Conservation (phyloP, 352 stramenopile species). For the Globisporangium mamillatum region DNA sequence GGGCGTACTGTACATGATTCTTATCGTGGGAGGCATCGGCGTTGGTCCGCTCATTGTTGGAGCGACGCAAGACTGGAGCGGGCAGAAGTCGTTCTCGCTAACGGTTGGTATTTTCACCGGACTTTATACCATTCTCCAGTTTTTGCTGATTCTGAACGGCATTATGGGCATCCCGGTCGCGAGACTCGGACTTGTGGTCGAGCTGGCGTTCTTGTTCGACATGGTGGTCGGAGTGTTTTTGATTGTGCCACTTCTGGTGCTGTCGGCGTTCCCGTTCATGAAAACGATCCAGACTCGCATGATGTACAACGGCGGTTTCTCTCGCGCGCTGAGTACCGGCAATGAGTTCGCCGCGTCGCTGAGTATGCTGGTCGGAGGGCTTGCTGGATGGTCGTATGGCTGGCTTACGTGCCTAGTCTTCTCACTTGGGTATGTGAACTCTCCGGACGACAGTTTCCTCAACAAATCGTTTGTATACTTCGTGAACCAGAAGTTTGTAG, state of each 20-base stretch:
- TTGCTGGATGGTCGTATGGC: constrained; percentile 74
- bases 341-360: constrained; percentile 80
- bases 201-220: constrained; percentile 87
- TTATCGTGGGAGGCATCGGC: constrained; percentile 59
- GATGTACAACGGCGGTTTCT: constrained; percentile 91
- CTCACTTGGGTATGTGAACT: constrained; percentile 83
- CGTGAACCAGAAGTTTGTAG: constrained; percentile 47
- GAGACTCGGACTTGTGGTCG: constrained; percentile 62
- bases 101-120: constrained; percentile 69
- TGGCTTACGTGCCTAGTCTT: constrained; percentile 82
- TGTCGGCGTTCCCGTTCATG: constrained; percentile 88
- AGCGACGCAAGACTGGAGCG: constrained; percentile 56
- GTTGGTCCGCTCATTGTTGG: constrained; percentile 59
- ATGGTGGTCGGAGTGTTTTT: constrained; percentile 79
- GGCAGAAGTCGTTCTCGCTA: constrained; percentile 69
- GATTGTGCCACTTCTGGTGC: constrained; percentile 61
- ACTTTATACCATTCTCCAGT: constrained; percentile 74
- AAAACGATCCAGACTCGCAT: constrained; percentile 87
- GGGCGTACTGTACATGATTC: constrained; percentile 63
- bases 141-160: constrained; percentile 71
- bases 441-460: constrained; percentile 63
- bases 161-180: constrained; percentile 58
- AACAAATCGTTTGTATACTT: constrained; percentile 87
- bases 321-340: constrained; percentile 72
- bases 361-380: constrained; percentile 65